These are phyloP conservation scores for Ascochyta clinopodiicola DNA, from an alignment of 2,329 filamentous ascomycete genomes.

Conservation along the genomic window DNA sequence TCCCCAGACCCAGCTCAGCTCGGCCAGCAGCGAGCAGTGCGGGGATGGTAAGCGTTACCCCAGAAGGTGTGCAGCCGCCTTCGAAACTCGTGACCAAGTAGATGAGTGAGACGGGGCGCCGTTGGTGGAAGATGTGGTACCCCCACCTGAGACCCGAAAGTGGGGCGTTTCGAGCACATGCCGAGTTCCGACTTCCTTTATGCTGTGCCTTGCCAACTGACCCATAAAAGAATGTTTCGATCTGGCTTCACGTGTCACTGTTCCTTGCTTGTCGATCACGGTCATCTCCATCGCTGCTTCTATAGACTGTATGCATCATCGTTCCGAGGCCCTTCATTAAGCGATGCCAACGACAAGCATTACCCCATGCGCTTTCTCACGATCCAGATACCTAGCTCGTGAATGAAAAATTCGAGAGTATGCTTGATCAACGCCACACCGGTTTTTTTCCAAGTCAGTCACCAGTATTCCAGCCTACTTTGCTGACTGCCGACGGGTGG, in stretches of 20 bases:
- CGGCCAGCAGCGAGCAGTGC: not conserved
- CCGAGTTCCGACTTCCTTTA: not conserved
- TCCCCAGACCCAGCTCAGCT: slow-evolving; percentile 2
- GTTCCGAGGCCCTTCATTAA: not conserved
- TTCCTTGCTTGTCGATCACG: not conserved
- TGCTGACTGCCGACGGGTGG: slow-evolving; percentile 6
- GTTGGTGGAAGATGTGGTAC: slow-evolving; percentile 8
- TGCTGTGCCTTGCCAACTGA: not conserved
- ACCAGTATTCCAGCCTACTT: not conserved
- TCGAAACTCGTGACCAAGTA: not conserved
- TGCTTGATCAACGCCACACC: not conserved
- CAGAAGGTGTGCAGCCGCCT: not conserved
- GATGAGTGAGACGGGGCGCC: not conserved
- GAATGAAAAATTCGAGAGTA: too few relatives aligned
- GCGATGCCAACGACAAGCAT: not conserved
- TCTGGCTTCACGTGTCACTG: not conserved
- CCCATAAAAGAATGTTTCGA: not conserved
- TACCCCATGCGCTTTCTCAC: slow-evolving; percentile 3
- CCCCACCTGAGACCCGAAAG: not conserved
- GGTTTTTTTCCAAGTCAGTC: not conserved
- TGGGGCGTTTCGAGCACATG: not conserved
- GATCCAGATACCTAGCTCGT: not conserved
- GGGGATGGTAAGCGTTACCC: not conserved
- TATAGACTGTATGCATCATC: not conserved
- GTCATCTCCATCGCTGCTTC: not conserved